These are phyloP conservation scores for Cyclotella sp. DNA, from an alignment of 108 stramenopile genomes.

Conservation along the genomic window DNA sequence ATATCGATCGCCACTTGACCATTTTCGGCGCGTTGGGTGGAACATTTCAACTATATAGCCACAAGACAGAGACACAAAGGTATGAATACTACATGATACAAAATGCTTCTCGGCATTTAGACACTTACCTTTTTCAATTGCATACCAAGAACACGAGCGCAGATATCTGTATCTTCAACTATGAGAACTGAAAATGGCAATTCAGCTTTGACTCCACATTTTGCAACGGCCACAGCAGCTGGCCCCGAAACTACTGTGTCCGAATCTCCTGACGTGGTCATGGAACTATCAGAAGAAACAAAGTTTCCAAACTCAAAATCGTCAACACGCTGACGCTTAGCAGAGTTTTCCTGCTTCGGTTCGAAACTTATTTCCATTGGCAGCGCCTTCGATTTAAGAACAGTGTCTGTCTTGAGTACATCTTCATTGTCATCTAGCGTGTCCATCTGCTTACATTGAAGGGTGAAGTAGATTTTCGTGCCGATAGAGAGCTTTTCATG, in stretches of 20 bases:
- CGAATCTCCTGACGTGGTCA: conserved; percentile 6
- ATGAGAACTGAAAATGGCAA: conserved; percentile 52
- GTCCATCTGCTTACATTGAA: conserved; percentile 11
- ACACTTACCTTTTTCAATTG: conserved; percentile 10
- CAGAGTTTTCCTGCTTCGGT: not conserved
- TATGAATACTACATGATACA: not conserved
- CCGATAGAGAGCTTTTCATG: conserved; percentile 26
- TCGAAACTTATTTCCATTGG: conserved; percentile 5
- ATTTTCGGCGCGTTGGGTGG: conserved; percentile 48
- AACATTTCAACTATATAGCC: conserved; percentile 30
- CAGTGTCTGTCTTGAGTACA: conserved; percentile 21
- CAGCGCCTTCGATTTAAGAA: conserved; percentile 11
- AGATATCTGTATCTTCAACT: conserved; percentile 64
- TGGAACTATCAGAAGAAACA: conserved; percentile 3
- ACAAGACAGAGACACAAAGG: not conserved
- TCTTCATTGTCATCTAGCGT: not conserved
- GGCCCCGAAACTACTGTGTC: not conserved
- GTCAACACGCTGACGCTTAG: conserved; percentile 22
- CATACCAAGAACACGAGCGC: conserved; percentile 48
- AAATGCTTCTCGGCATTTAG: not conserved
- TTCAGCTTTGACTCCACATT: conserved; percentile 44
- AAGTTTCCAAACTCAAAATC: conserved; percentile 24
- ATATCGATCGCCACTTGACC: conserved; percentile 58
- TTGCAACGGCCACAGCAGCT: conserved; percentile 25
- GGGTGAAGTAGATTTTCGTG: conserved; percentile 32